These are phyloP conservation scores for Aspergillus puulaauensis DNA, from an alignment of 2,329 filamentous ascomycete species.

Conservation along the genomic window DNA sequence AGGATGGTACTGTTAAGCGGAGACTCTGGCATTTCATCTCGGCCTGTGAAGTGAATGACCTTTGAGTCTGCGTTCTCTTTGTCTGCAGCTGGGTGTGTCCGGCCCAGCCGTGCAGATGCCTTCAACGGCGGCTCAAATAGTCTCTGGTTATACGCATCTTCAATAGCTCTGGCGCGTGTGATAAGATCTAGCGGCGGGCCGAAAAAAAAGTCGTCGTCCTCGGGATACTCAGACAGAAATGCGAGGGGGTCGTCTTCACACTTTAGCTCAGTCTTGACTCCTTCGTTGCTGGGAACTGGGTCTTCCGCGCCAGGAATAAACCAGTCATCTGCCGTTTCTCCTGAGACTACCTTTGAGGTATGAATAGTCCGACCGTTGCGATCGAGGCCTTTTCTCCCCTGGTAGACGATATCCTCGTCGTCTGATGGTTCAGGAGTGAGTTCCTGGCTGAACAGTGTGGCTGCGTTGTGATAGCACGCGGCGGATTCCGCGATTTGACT, in stretches of 20 bases:
- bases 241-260: neutral
- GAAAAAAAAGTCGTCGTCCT: neutral
- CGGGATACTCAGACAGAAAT: neutral
- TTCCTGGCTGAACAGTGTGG: too few relatives aligned
- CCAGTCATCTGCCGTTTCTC: neutral
- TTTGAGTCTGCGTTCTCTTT: neutral
- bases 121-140: too few relatives aligned
- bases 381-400: too few relatives aligned
- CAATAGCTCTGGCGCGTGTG: neutral
- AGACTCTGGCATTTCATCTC: neutral
- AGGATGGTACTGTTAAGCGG: neutral
- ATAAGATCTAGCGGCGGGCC: neutral
- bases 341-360: too few relatives aligned
- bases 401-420: too few relatives aligned
- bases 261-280: neutral
- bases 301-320: neutral
- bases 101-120: too few relatives aligned
- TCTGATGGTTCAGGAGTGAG: too few relatives aligned
- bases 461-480: too few relatives aligned
- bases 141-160: neutral
- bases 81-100: neutral
- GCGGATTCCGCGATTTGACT: too few relatives aligned
- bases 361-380: neutral
- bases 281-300: neutral
- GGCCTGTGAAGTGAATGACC: neutral